Evolutionary conservation across 2,329 filamentous ascomycete genomes (phyloP), one percentile per base, ranked within the genome.

Genomic region (Pyricularia sp.): DNA sequence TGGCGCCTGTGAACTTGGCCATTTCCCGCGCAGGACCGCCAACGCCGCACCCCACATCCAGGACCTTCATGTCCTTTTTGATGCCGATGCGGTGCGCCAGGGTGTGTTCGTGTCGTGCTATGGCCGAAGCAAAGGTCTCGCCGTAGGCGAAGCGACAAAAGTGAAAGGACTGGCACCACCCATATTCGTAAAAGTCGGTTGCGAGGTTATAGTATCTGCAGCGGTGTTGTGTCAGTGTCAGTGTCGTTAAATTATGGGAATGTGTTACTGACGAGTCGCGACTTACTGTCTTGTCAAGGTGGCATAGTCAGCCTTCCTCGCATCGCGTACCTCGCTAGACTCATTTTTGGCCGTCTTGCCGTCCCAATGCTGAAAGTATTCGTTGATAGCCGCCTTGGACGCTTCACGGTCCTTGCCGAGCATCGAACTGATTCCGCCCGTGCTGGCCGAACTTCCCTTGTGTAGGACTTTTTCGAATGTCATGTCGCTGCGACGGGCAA

Each of bases 301-400:
- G 35, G 61, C 61, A 26, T 62, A 62, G 31, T 62, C 61, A n/a
- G 31, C 35, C 61, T 49, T 62, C n/a, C 61, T 40, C 22, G 61
- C 61, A 22, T 62, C 61, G 16, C 61, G 61, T 22, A 53, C 24
- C 61, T 62, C 61, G 22, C 64, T 33, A 6, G 64, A 62, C 40
- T 65, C 64, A 8, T 65, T 60, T 40, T 61, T 55, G 35, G 81
- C 89, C 60, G 80, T 78, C 79, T 96, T 92, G 80, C 93, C 89
- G 77, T 96, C 91, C 90, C 90, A 96, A 76, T 96, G 92, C 83
- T 96, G 96, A 81, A 96, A 96, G 79, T 96, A 96, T 76, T 96
- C 90, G 73, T 94, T 90, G 31, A 93, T 84, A 61, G 91, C 91
- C 64, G 88, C 88, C 75, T 91, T 85, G 74, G 96, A 90, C 8